Base-by-base conservation (phyloP, 2,329 filamentous ascomycete genomes). In the Raffaelea deltoideospora region DNA sequence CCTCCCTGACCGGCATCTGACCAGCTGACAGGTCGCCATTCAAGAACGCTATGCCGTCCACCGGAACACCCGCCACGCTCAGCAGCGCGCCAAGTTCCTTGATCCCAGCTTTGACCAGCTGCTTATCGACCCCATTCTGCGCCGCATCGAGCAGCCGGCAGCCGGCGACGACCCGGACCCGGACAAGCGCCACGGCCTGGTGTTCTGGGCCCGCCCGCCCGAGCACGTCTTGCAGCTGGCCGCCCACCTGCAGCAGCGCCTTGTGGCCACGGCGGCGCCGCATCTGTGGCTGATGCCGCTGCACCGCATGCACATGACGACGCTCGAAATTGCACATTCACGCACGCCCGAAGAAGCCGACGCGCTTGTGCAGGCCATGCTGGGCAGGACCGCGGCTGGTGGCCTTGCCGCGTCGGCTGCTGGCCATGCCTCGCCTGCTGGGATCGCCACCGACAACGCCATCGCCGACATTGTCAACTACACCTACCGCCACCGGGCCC, bases 121-220 rank as follows among this genome's bases (percentile, higher is more conserved):
- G 48, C 72, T 72, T 34, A 67, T 88, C 35, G 88, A 96, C 50
- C 73, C 77, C 2, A 76, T 84, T 38, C 67, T 95, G 1, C 60
- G 76, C 34, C 76, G 77, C 38, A 60, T 94, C 23, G 69, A 79
- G 45, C 66, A 77, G 31, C 69, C 69, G 1, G n/a, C n/a, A n/a
- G 56, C 66, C 1, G 58, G 78, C 26, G 68, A 83, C 43, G 77
- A 76, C 1, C 73, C 72, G 1, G 93, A 80, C 52, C 54, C 64
- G 35, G 88, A 96, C 52, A 70, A 73, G 30, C 67, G 88, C 29
- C 69, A 94, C 50, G 92, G 87, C 52, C 64, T 95, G 10, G 82
- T 86, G 1, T 77, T 95, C 51, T 95, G 86, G 85, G 84, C 82
- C 4, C 68, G 87, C 7, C 88, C 88, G 14, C 81, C 87, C 1